Percentiles rank a stretch among this genome's conserved stretches.
Conservation (phyloP, 2,329 filamentous ascomycete genomes). For the Hymenoscyphus repandus region DNA sequence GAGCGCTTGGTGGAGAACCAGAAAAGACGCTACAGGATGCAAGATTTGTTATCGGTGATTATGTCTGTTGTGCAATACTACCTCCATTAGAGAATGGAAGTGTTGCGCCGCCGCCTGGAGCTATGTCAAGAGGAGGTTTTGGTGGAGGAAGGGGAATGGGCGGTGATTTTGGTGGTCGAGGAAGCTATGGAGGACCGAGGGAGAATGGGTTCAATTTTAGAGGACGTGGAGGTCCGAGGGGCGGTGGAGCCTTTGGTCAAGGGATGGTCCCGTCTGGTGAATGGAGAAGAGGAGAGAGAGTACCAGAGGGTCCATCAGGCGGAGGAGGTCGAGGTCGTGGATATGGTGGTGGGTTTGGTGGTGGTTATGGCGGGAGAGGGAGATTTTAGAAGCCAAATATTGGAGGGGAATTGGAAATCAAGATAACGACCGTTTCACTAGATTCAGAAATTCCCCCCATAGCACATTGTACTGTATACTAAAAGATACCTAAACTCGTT, state of each 20-base stretch:
- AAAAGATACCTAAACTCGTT: no score
- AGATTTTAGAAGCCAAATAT: slow-evolving; percentile 29
- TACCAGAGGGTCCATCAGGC: slow-evolving; percentile 46
- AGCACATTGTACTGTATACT: background rate
- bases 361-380: slow-evolving; percentile 35
- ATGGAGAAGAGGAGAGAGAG: slow-evolving; percentile 60
- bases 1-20: slow-evolving; percentile 50
- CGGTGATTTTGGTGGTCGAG: slow-evolving; percentile 33
- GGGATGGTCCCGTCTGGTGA: slow-evolving; percentile 47
- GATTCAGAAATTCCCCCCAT: no score
- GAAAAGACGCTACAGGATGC: slow-evolving; percentile 71
- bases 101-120: slow-evolving; percentile 57
- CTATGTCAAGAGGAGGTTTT: slow-evolving; percentile 38
- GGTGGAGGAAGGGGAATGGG: slow-evolving; percentile 24
- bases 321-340: slow-evolving; percentile 36
- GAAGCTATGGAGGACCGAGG: slow-evolving; percentile 33
- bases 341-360: slow-evolving; percentile 39
- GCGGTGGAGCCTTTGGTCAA: slow-evolving; percentile 37
- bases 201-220: slow-evolving; percentile 34
- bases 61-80: slow-evolving; percentile 75
- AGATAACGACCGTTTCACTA: background rate
- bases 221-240: slow-evolving; percentile 32
- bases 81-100: slow-evolving; percentile 70
- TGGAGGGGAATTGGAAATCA: background rate
- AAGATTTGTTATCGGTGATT: slow-evolving; percentile 85